Base-by-base conservation (phyloP, 129 eudicot genomes). In the Helianthus annuus region DNA sequence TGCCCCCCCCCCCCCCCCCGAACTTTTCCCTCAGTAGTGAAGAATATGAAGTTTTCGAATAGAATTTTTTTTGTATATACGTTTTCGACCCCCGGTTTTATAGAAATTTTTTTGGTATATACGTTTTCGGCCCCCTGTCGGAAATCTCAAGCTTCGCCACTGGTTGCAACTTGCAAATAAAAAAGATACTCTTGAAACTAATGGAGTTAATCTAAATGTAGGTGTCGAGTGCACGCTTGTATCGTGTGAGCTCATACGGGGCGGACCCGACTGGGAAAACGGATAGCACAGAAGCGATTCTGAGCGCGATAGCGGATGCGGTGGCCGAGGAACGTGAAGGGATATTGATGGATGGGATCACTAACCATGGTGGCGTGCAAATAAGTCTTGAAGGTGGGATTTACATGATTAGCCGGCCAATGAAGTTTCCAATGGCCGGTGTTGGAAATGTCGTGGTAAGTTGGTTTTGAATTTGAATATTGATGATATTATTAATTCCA, bases 261-360 rank as follows among this genome's bases (percentile, higher is more conserved):
- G 99, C 99, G 1, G 99, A 94, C 75, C 99, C 99, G 51, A 90
- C 89, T 0, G 97, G 99, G 49, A 82, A 77, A 79, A 54, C 55
- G 0, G 99, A 94, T 80, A 94, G 99, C 75, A 90, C 96, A 5
- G 89, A 94, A 1, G 97, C 97, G 3, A 78, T 94, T 48, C 64
- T 84, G 1, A 59, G 9, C 51, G 97, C 93, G 10, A 80, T 90
- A 45, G 65, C 96, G 0, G 97, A 94, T 34, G 99, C 90, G 9
- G 83, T 84, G 51, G 48, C 77, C 14, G 87, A 80, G 44, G 81
- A 80, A 15, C 81, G 79, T 5, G 55, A 78, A 4, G 92, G 88
- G 64, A 46, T 75, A 5, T 78, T 92, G 88, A 84, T 86, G 73
- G 60, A 78, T n/a, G 99, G 93, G 15, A 86, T 94, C 53, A 61